Evolutionary conservation across 2,329 filamentous ascomycete species (phyloP), one percentile per base, ranked within the genome.

Genomic region (Pezicula carpinea): DNA sequence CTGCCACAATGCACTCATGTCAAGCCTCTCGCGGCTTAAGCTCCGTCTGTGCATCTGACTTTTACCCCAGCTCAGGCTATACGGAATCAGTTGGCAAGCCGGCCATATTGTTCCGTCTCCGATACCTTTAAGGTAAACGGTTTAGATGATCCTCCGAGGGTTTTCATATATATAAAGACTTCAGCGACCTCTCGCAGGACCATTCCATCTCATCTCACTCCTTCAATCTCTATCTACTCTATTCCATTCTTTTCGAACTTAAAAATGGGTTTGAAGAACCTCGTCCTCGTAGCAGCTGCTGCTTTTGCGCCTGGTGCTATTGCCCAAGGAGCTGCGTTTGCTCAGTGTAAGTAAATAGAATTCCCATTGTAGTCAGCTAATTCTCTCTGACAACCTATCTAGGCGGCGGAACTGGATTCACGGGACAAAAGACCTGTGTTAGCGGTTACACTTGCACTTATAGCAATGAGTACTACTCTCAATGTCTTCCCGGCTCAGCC

Each of bases 251-350:
- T 40, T 34, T 43, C 33, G 3, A 26, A 8, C 23, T 26, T 10
- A 26, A 58, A 39, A 41, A 63, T 63, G 60, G 50, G 51, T 32
- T 41, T 60, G 17, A 61, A 57, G 47, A 53, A 51, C 43, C 15
- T 50, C 48, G 36, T 59, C 36, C 14, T 61, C 49, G 48, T 55
- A 58, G 63, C 56, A 53, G 60, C 62, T 61, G 55, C 63, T 47
- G 51, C 62, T 46, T 38, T 66, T 38, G 53, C 57, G 53, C 57
- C 62, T 47, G 49, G 52, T 54, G 43, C 53, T 21, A 23, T 61
- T 39, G 53, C 62, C 53, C 57, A 63, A 22, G 33, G 39, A 21
- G 44, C 18, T 26, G 56, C 54, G 19, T 63, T 54, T 41, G 54
- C 38, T 46, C 59, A 63, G 49, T 62, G 60, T 63, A 46, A 53